Conservation (phyloP, 2,329 filamentous ascomycete species). For the Ophidiomyces ophidiicola region DNA sequence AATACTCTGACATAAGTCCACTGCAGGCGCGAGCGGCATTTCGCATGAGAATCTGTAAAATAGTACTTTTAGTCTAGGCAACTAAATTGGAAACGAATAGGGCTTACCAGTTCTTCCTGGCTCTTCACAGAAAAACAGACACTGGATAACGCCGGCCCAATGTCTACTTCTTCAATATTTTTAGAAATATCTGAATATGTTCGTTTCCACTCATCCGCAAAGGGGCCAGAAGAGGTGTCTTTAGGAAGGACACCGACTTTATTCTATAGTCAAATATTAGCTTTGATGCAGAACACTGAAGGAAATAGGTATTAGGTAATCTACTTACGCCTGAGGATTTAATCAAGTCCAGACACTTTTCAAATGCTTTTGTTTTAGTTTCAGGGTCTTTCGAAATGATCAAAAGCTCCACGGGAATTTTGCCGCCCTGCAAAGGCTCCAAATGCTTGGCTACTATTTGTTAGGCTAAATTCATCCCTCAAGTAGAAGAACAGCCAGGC, state of each 20-base stretch:
- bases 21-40: constrained; percentile 90
- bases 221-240: constrained; percentile 72
- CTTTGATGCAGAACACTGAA: too few species aligned
- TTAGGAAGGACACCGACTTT: constrained; percentile 82
- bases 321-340: constrained; percentile 68
- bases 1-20: constrained; percentile 88
- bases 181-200: constrained; percentile 64
- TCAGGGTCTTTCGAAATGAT: constrained; percentile 84
- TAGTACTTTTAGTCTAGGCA: constrained; percentile 12
- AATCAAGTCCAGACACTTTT: constrained; percentile 71
- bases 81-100: constrained; percentile 7
- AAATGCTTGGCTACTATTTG: constrained; percentile 65
- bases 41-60: constrained; percentile 65
- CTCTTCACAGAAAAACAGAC: constrained; percentile 87
- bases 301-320: not conserved
- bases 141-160: constrained; percentile 66
- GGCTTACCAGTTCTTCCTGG: constrained; percentile 65
- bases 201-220: constrained; percentile 94
- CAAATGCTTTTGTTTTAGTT: constrained; percentile 81
- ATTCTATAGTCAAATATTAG: constrained; percentile 44
- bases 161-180: constrained; percentile 79
- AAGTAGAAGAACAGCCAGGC: constrained; percentile 10
- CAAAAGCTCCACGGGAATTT: constrained; percentile 82
- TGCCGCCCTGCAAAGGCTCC: constrained; percentile 80
- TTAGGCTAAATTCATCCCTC: constrained; percentile 23